Base-by-base conservation (phyloP, 2,329 filamentous ascomycete genomes). In the Eutypella sp. region DNA sequence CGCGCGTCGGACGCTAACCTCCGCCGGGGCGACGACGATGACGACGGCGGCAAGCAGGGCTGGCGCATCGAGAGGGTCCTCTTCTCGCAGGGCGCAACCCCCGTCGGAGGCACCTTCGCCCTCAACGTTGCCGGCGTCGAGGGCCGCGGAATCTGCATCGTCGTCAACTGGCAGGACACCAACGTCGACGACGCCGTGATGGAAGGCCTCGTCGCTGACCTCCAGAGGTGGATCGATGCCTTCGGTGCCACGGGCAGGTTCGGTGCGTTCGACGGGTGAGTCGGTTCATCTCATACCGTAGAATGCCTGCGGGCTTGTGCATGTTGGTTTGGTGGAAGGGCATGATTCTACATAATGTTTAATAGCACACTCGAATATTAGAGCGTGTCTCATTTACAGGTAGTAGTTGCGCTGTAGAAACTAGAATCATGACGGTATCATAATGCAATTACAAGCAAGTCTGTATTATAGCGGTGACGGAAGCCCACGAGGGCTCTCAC, bases 41-140 rank as follows among this genome's bases (percentile, higher is more conserved):
- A 5, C 25, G 18, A 44, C 39, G 19, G 38, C 2, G 48, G 29
- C 2, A 48, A 33, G 16, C 29, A 46, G 1, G 47, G 39, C 3
- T 70, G 68, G 67, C 54, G 49, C 3, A 66, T 78, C 20, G 63
- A 66, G 4, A 67, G 73, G n/a, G 57, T 67, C 16, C 51, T 78
- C 13, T 79, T 81, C 54, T 68, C 72, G 0, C 78, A 79, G 47
- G 69, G 73, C 0, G 67, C 71, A 20, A 68, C 67, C 47, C 62
- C 71, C 4, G 61, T 64, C 1, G 71, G 74, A 0, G 52, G 70
- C 1, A 68, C 72, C 0, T 53, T 81, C 3, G 59, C 57, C 2
- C 47, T 79, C 20, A 78, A 71, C 47, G 67, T 75, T 2, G 69
- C 68, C 6, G 75, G 73, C n/a, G 67, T 76, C 2, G 58, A 57